phyloP scores from a whole-genome alignment of 1,284 basidiomycete genomes.

The Cryptococcus wingfieldii region DNA sequence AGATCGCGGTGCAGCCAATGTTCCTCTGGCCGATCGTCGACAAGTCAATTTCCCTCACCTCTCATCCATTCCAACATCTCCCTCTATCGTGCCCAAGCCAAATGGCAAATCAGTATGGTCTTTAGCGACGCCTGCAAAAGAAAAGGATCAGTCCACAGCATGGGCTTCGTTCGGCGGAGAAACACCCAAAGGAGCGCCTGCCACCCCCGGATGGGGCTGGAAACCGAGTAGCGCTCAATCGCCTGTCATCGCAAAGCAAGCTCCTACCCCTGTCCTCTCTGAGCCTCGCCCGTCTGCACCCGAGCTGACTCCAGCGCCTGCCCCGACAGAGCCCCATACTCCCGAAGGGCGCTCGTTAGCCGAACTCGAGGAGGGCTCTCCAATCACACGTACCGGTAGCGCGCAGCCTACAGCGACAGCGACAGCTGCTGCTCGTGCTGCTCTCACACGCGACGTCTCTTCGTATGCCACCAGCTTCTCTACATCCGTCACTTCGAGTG shows the following conservation, averaged over 20 bases:
- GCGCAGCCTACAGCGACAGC: neutral
- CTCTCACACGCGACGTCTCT: conserved; percentile 9
- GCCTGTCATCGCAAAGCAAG: too few relatives aligned
- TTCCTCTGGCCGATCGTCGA: conserved; percentile 16
- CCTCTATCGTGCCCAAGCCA: conserved; percentile 10
- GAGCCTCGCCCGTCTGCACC: too few relatives aligned
- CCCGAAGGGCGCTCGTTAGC: too few relatives aligned
- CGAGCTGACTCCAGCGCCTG: too few relatives aligned
- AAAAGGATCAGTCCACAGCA: conserved; percentile 9
- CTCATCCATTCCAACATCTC: conserved; percentile 2
- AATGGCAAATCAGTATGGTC: conserved; percentile 26
- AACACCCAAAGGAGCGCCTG: conserved; percentile 13
- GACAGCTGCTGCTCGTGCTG: neutral
- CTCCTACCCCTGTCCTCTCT: too few relatives aligned
- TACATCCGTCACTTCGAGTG: conserved; percentile 1
- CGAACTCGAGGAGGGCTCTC: too few relatives aligned
- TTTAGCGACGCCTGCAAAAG: conserved; percentile 20
- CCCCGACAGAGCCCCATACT: too few relatives aligned
- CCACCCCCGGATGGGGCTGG: too few relatives aligned
- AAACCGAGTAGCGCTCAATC: too few relatives aligned
- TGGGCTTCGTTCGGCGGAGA: conserved; percentile 23
- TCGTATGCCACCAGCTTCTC: conserved; percentile 6
- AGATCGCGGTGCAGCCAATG: neutral
- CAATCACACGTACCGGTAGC: neutral
- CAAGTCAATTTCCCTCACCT: conserved; percentile 15